Conservation (phyloP, 2,329 filamentous ascomycete genomes). For the Colletotrichum lentis region DNA sequence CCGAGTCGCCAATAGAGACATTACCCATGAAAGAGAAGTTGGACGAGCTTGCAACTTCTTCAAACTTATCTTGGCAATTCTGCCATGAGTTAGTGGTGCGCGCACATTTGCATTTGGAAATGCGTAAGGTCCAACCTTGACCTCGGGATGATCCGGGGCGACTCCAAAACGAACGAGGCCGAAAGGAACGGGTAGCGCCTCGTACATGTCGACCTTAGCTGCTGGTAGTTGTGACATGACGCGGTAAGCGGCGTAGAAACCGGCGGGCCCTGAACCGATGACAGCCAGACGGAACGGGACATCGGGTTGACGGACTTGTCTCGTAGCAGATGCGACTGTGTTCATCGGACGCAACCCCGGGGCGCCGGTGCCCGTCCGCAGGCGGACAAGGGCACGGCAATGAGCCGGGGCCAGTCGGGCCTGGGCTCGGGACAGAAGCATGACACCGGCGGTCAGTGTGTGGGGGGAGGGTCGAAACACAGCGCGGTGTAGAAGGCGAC, state of each 20-base stretch:
- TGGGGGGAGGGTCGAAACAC: background rate
- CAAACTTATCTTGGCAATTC: constrained; percentile 96
- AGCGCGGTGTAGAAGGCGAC: too few relatives aligned
- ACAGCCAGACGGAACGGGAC: constrained; percentile 79
- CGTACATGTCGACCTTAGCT: constrained; percentile 92
- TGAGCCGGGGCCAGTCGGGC: background rate
- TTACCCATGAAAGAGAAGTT: constrained; percentile 94
- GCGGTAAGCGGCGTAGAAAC: constrained; percentile 92
- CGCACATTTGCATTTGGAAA: constrained; percentile 16
- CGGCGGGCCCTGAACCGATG: constrained; percentile 91
- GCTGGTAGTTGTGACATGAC: constrained; percentile 78
- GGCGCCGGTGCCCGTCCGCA: constrained; percentile 4
- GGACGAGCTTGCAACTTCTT: constrained; percentile 82
- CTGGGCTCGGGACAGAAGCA: constrained; percentile 21
- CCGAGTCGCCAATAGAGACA: constrained; percentile 73
- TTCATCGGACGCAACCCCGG: constrained; percentile 2
- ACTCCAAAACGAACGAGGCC: constrained; percentile 93
- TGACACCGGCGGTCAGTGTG: background rate
- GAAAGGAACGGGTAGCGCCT: constrained; percentile 89
- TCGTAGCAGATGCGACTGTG: constrained; percentile 3
- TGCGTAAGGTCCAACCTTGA: constrained; percentile 74
- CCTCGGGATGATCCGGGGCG: constrained; percentile 97
- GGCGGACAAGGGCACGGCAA: background rate
- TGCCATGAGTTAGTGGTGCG: constrained; percentile 47
- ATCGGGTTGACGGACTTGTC: constrained; percentile 32